Evolutionary conservation across 306 rosid genomes (phyloP), one percentile per base, ranked within the genome.

Genomic region (Acacia crassicarpa): DNA sequence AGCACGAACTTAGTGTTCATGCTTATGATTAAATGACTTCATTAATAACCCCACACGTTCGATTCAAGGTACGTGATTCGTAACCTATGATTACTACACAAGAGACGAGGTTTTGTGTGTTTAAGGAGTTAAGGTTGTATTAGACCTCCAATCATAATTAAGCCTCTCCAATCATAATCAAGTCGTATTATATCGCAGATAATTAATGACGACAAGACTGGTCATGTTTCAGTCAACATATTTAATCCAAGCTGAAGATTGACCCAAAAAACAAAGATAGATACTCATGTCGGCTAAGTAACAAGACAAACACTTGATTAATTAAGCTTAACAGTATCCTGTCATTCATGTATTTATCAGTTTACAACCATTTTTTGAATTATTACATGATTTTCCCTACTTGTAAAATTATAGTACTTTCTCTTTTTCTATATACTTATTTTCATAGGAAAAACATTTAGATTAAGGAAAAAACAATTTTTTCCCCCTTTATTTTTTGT

Each of bases 241-340:
- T 23, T 59, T 9, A 59, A 59, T n/a, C 78, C 74, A 35, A 44
- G 22, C 65, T 23, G 54, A 78, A 33, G 80, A 78, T 9, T 23
- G 33, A 40, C 14, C 66, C 23, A 9, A 65, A 72, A 33, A 69
- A 61, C 81, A 65, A 76, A 72, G 56, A 77, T 75, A 38, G 32
- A 30, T 30, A 30, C 62, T 8, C 4, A 82, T 82, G 90, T 89
- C 87, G 88, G 90, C 85, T 75, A 83, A 72, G 67, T 27, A 85
- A 75, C 19, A 61, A 63, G 79, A 48, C 82, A 81, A 80, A 76
- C 71, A 40, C 32, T 1, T 30, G 85, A 13, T 56, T 38, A 38
- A 80, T 54, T 27, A 77, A 38, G 35, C 85, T 82, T 71, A 22
- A 15, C 61, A 46, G 80, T 30, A 70, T 80, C 71, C 3, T 49